phyloP scores from a whole-genome alignment of 768 basidiomycete species.

The Trametes elegans region DNA sequence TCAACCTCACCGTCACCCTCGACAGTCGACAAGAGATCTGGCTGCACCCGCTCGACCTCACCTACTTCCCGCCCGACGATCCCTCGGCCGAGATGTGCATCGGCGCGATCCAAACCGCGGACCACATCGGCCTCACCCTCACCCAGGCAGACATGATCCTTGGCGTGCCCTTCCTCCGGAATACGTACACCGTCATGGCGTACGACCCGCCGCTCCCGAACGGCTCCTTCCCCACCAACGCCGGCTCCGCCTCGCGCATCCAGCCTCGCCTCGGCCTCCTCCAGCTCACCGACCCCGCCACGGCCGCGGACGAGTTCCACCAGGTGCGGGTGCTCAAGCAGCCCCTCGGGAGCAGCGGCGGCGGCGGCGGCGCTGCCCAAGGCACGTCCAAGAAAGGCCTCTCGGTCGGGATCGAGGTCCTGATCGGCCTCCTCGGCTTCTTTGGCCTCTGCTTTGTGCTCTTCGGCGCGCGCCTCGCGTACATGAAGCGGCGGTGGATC shows the following conservation, averaged over 20 bases:
- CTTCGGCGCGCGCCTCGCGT: constrained; percentile 54
- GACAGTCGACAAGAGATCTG: constrained; percentile 55
- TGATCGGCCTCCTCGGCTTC: constrained; percentile 58
- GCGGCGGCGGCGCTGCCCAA: background rate
- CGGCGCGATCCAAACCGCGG: constrained; percentile 65
- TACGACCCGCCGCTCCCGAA: constrained; percentile 47
- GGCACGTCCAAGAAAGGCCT: constrained; percentile 37
- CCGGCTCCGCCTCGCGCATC: constrained; percentile 15
- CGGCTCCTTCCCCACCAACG: constrained; percentile 43
- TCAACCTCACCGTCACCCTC: constrained; percentile 71
- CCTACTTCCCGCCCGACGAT: constrained; percentile 42
- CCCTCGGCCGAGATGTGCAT: constrained; percentile 49
- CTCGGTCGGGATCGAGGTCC: constrained; percentile 59
- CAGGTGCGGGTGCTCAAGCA: constrained; percentile 65
- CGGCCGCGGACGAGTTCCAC: constrained; percentile 66
- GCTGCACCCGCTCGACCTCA: constrained; percentile 75
- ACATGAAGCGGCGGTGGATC: constrained; percentile 39
- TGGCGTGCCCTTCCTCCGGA: constrained; percentile 76
- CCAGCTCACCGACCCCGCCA: constrained; percentile 57
- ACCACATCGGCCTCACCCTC: constrained; percentile 38
- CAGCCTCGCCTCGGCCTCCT: constrained; percentile 61
- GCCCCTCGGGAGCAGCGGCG: constrained; percentile 38
- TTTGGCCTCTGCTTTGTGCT: constrained; percentile 52
- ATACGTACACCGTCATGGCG: constrained; percentile 74
- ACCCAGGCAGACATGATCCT: constrained; percentile 68